A percentile compares a stretch with the other conserved stretches of the same genome.
Conservation (phyloP, 2,329 filamentous ascomycete genomes). For the Cadophora luteo-olivacea region DNA sequence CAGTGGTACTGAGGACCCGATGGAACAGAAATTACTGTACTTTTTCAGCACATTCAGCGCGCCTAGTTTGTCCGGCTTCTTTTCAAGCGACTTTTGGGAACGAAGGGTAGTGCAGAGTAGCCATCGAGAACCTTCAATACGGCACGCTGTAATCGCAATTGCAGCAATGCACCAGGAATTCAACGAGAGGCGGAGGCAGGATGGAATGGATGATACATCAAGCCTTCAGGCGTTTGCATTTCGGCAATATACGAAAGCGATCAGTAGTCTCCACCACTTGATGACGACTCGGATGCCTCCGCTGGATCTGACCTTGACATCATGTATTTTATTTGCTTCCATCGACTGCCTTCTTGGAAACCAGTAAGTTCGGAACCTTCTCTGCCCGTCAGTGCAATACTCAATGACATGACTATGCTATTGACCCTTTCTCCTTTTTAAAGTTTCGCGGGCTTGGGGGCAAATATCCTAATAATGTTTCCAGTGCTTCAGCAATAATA, state of each 20-base stretch:
- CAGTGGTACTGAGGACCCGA: conserved; percentile 28
- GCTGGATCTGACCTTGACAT: conserved; percentile 58
- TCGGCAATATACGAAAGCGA: conserved; percentile 64
- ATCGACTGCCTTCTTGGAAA: conserved; percentile 55
- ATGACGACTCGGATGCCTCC: conserved; percentile 37
- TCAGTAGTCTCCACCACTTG: conserved; percentile 44
- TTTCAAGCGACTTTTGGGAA: conserved; percentile 41
- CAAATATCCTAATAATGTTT: conserved; percentile 24
- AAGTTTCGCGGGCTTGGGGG: background rate
- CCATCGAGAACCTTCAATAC: conserved; percentile 37
- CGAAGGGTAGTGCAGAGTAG: conserved; percentile 36
- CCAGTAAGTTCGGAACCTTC: conserved; percentile 30
- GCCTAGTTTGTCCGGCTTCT: conserved; percentile 36
- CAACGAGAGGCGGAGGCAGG: conserved; percentile 50
- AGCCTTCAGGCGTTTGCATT: conserved; percentile 54
- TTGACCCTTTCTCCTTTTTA: background rate
- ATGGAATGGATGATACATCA: conserved; percentile 45
- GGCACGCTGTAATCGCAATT: conserved; percentile 42
- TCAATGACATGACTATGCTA: background rate
- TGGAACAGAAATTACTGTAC: conserved; percentile 36
- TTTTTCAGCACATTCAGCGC: conserved; percentile 39
- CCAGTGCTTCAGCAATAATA: conserved; percentile 38
- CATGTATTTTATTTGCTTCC: conserved; percentile 68
- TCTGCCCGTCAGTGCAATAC: background rate
- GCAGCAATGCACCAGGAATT: conserved; percentile 42